Evolutionary conservation across 2,329 filamentous ascomycete species (phyloP), one percentile per base, ranked within the genome.

Genomic region (Xylaria sp.): DNA sequence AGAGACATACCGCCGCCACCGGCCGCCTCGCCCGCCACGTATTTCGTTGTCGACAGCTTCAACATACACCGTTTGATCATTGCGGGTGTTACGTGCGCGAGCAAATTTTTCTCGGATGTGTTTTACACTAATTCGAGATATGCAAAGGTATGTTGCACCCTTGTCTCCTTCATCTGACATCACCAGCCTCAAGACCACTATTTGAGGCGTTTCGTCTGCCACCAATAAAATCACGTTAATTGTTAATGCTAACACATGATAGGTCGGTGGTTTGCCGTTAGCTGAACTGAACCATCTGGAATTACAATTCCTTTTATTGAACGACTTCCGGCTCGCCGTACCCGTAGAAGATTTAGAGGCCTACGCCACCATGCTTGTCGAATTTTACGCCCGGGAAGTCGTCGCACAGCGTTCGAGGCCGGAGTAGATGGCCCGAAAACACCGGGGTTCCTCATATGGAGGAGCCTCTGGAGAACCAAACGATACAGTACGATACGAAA

Each of bases 81-180:
- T 70, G 91, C 94, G 2, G 94, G 93, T 34, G 94, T 99, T 41
- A 99, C 94, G 2, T 97, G 94, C 73, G 92, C 94, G 4, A 97
- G 93, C 83, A 99, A 99, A 74, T 99, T 97, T 80, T 99, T 99
- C 75, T 97, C 93, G 4, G 85, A 99, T 75, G 93, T 97, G 39
- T 99, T 99, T 67, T 99, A 97, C 71, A 99, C 94, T 8, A 99
- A 99, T 74, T 97, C 94, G 50, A 85, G 94, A 86, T 99, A 99
- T 72, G 94, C 94, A 56, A 99, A 97, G 89, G 94, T 96, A 80
- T 60, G 80, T 76, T 29, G 24, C 22, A 37, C 16, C 38, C 20
- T 18, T 44, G 44, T 52, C 51, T 38, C 40, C 38, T 50, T 24
- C 4, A 44, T 19, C 47, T 26, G 24, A 26, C 37, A 19, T 19